Percentiles rank a stretch among this genome's conserved stretches.
These are phyloP conservation scores for Venturia effusa DNA, from an alignment of 2,329 filamentous ascomycete genomes.

Conservation along the genomic window DNA sequence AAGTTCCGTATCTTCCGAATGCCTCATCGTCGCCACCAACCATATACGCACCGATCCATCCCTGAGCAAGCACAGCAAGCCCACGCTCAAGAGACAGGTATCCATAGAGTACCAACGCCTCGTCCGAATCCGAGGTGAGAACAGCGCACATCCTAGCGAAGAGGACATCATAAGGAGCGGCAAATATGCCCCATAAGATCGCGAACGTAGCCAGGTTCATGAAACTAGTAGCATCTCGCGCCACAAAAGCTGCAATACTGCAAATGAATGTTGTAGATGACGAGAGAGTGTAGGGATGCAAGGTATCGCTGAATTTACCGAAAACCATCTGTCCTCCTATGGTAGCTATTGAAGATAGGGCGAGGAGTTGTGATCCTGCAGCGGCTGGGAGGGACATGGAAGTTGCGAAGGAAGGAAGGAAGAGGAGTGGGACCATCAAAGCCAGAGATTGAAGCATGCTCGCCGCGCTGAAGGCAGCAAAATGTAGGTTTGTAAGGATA, in stretches of 20 bases:
- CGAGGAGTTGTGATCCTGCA: constrained; percentile 32
- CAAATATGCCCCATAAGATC: constrained; percentile 6
- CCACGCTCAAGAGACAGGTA: constrained; percentile 7
- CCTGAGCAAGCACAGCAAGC: neutral
- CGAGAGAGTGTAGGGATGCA: neutral
- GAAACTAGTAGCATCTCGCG: constrained; percentile 12
- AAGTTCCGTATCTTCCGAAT: neutral
- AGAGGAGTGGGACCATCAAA: constrained; percentile 5
- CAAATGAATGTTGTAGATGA: neutral
- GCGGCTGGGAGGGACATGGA: neutral
- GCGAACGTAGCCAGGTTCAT: neutral
- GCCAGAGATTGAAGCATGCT: constrained; percentile 7
- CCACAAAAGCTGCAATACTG: constrained; percentile 1
- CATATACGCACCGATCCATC: neutral
- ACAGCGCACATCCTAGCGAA: constrained; percentile 1
- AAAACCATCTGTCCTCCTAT: constrained; percentile 20
- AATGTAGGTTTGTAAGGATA: neutral
- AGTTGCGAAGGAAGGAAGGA: neutral
- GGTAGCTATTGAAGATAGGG: constrained; percentile 37
- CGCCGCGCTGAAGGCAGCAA: neutral
- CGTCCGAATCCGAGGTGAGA: neutral
- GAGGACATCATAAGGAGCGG: constrained; percentile 4
- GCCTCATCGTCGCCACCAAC: neutral
- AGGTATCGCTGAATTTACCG: neutral
- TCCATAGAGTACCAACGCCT: constrained; percentile 4